Evolutionary conservation across 73 alveolate genomes (phyloP).

Genomic region (Tetrahymena elliotti): DNA sequence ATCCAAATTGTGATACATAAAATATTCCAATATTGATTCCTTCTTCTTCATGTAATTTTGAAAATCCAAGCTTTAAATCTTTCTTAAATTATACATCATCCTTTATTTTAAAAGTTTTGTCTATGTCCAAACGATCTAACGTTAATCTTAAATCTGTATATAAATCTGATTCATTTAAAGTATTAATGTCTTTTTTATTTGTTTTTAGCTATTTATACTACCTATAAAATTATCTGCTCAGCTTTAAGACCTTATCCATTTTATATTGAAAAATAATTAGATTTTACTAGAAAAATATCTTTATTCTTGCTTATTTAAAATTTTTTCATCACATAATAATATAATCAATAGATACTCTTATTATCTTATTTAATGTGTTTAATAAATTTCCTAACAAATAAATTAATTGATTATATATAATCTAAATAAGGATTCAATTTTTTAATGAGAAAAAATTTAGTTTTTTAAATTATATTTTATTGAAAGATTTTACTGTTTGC

Average conservation of each 20-base stretch:
- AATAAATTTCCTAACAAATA: too few species aligned
- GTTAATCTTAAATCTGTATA: neutral
- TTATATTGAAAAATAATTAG: neutral
- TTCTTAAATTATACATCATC: neutral
- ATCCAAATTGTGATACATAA: neutral
- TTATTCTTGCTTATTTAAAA: neutral
- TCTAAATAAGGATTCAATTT: too few species aligned
- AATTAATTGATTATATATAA: too few species aligned
- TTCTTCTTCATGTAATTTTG: neutral
- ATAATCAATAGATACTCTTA: neutral
- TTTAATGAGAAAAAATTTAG: too few species aligned
- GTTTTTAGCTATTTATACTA: neutral
- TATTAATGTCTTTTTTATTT: neutral
- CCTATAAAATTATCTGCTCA: neutral
- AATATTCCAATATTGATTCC: neutral
- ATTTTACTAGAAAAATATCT: neutral
- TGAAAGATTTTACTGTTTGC: too few species aligned
- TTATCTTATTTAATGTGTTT: too few species aligned
- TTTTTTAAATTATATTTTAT: too few species aligned
- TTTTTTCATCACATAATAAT: neutral
- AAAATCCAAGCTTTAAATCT: neutral
- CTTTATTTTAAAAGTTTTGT: neutral
- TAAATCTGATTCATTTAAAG: neutral
- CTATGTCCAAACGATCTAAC: neutral
- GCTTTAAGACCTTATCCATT: neutral